Evolutionary conservation across 345 rosid genomes (phyloP).

Genomic region (Rhodamnia argentea): DNA sequence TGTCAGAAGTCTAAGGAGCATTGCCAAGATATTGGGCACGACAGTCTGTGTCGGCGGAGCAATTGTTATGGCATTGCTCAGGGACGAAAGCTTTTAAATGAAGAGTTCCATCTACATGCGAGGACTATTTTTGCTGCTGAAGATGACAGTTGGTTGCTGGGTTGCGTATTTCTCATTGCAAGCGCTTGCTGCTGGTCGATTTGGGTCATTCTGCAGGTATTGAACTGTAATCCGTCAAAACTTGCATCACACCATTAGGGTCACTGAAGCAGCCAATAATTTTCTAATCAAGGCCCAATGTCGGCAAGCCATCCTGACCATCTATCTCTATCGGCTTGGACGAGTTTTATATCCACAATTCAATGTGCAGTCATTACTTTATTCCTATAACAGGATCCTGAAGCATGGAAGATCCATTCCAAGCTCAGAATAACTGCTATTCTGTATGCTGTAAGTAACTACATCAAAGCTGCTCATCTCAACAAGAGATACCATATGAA

Average conservation of each 20-base stretch:
- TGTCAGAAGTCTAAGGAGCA: slow-evolving; percentile 35
- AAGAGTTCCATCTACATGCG: slow-evolving; percentile 3
- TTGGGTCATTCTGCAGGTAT: slow-evolving; percentile 75
- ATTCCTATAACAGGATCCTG: slow-evolving; percentile 31
- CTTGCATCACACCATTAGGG: neutral
- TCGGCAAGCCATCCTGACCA: slow-evolving; percentile 43
- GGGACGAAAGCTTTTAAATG: slow-evolving; percentile 62
- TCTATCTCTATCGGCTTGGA: slow-evolving; percentile 59
- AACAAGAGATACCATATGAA: neutral
- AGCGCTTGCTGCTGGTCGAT: slow-evolving; percentile 60
- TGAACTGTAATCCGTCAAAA: neutral
- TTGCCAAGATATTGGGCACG: slow-evolving; percentile 60
- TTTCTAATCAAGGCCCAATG: slow-evolving; percentile 38
- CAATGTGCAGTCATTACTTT: slow-evolving; percentile 41
- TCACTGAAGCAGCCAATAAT: neutral
- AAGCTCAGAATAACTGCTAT: slow-evolving; percentile 29
- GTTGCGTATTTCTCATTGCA: slow-evolving; percentile 47
- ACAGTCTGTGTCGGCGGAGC: slow-evolving; percentile 60
- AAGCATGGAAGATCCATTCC: slow-evolving; percentile 44
- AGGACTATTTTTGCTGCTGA: slow-evolving; percentile 10
- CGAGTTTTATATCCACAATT: slow-evolving; percentile 54
- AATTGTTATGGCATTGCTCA: slow-evolving; percentile 48
- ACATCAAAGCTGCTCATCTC: neutral
- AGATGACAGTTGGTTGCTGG: slow-evolving; percentile 30
- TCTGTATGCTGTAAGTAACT: slow-evolving; percentile 29